Evolutionary conservation across 495 filamentous ascomycete species (phyloP), one percentile per base, ranked within the genome.

Genomic region (Neurospora sp.): DNA sequence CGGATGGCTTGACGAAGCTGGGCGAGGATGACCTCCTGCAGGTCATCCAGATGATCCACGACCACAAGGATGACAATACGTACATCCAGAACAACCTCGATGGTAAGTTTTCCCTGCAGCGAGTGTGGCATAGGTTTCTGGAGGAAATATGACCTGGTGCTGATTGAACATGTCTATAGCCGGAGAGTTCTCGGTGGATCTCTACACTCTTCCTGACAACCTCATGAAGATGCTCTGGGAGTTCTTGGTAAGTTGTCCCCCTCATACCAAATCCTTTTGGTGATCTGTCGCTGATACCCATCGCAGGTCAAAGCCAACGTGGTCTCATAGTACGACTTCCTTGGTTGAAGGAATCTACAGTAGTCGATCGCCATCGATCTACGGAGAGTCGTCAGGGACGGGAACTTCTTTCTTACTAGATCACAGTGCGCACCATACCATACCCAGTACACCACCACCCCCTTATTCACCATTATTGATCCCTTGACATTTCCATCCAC

Each of bases 51-150:
- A 92, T 99, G 91, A 93, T 99, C 70, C 96, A 98, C 79, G 96
- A 99, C 80, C 91, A 97, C 81, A 98, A 98, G 86, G 89, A 89
- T 1, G 86, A 91, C 2, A 93, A 96, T 40, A 97, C 96, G 1
- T 97, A 97, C 80, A 95, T 93, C 49, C 97, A 97, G 84, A 98
- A 98, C 74, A 97, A 99, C 82, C 88, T 97, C 49, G 96, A 99
- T 76, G 90, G 93, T 95, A 83, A 85, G 92, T 41, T 66, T 60
- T 44, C 5, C 11, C 41, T 1, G 11, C 66, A 70, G 5, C 20
- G 20, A 39, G 39, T 16, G 20, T 5, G 69, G 10, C 10, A 42
- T n/a, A 6, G 35, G 27, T 38, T 38, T 38, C n/a, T 27, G 69
- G 35, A 4, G 39, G 14, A 14, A 70, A 14, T 37, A n/a, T 0